Evolutionary conservation across 140 eudicot genomes (phyloP).

Genomic region (Oenanthe javanica): DNA sequence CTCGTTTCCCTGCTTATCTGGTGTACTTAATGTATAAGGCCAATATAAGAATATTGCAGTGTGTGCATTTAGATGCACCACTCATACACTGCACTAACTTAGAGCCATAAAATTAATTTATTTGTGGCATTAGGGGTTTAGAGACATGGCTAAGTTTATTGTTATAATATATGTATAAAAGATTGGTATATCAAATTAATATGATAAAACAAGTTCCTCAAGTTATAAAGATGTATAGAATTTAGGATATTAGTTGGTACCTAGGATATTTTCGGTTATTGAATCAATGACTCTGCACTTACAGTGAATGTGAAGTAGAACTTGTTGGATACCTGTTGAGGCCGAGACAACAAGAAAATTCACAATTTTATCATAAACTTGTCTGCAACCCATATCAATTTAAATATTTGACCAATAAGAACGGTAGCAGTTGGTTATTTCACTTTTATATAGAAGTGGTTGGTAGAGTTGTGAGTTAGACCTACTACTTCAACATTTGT

Average conservation of each 20-base stretch:
- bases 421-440: background rate
- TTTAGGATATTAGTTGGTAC: no score
- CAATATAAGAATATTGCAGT: background rate
- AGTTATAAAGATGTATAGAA: background rate
- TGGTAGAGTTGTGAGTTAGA: background rate
- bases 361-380: background rate
- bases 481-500: background rate
- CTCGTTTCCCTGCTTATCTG: background rate
- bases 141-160: background rate
- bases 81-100: background rate
- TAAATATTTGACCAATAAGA: background rate
- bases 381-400: background rate
- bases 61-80: background rate
- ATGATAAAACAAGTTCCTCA: background rate
- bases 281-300: constrained; percentile 19
- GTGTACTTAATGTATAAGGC: background rate
- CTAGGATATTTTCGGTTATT: no score
- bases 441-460: background rate
- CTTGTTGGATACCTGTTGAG: constrained; percentile 74
- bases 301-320: constrained; percentile 92
- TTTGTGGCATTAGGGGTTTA: background rate
- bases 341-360: constrained; percentile 1
- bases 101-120: background rate
- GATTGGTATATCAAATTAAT: background rate
- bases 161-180: background rate